These are phyloP conservation scores for Termitomyces bulborhizus DNA, from an alignment of 768 basidiomycete species.

Conservation along the genomic window DNA sequence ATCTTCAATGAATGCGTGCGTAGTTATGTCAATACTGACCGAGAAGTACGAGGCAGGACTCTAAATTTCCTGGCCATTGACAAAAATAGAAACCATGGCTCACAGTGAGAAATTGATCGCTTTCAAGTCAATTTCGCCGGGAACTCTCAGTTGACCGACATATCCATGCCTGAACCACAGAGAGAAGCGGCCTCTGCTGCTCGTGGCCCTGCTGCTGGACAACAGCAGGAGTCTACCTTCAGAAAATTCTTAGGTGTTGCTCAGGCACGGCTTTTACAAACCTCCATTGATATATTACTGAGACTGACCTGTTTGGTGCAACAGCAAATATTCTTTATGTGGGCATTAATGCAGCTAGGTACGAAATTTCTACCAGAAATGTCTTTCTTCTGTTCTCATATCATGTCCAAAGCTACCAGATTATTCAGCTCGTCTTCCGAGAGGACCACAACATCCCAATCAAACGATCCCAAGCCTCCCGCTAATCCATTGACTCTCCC, in stretches of 20 bases:
- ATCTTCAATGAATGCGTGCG: constrained; percentile 34
- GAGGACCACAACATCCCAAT: constrained; percentile 1
- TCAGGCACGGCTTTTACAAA: constrained; percentile 16
- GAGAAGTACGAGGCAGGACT: not conserved
- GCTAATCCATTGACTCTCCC: constrained; percentile 45
- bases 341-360: constrained; percentile 64
- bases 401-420: constrained; percentile 18
- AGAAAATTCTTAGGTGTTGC: constrained; percentile 16
- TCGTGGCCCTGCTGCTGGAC: constrained; percentile 3
- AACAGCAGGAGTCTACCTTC: constrained; percentile 14
- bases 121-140: no score
- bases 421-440: constrained; percentile 15
- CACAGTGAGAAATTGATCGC: constrained; percentile 9
- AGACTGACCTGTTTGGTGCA: not conserved
- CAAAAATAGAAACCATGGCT: not conserved
- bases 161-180: constrained; percentile 15
- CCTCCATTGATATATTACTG: not conserved
- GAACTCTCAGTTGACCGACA: not conserved
- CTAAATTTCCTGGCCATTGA: no score
- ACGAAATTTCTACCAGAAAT: not conserved
- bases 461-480: constrained; percentile 17
- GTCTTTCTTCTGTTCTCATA: not conserved
- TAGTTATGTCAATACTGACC: constrained; percentile 26
- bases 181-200: constrained; percentile 11
- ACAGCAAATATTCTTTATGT: constrained; percentile 67